Conservation (phyloP, 192 early-diverging fungal genomes). For the Geranomyces variabilis region DNA sequence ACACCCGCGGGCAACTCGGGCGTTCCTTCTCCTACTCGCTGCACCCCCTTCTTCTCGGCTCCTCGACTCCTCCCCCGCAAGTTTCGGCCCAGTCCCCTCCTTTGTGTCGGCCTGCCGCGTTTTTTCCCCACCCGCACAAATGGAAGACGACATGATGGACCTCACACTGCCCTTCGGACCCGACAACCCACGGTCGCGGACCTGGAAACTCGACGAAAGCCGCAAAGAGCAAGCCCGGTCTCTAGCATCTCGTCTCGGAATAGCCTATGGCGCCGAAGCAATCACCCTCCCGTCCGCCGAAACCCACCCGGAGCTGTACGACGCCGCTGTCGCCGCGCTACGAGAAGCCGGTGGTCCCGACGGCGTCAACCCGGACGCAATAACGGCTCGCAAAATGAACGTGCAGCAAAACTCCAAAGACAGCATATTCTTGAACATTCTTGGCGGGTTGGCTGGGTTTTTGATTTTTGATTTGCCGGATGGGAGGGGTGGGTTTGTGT, state of each 20-base stretch:
- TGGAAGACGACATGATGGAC: slow-evolving; percentile 29
- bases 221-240: slow-evolving; percentile 21
- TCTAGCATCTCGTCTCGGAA: slow-evolving; percentile 27
- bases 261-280: slow-evolving; percentile 11
- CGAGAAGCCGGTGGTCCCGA: slow-evolving; percentile 18
- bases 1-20: too few relatives aligned
- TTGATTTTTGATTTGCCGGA: slow-evolving; percentile 34
- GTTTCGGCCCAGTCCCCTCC: too few relatives aligned
- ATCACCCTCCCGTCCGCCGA: slow-evolving; percentile 13
- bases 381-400: slow-evolving; percentile 26
- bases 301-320: slow-evolving; percentile 26
- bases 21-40: too few relatives aligned
- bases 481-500: slow-evolving; percentile 29
- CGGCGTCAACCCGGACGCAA: slow-evolving; percentile 30
- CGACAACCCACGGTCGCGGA: slow-evolving; percentile 8
- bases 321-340: slow-evolving; percentile 8
- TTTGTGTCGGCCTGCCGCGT: too few relatives aligned
- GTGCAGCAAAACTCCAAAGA: slow-evolving; percentile 2
- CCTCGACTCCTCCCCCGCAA: too few relatives aligned
- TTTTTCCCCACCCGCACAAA: too few relatives aligned
- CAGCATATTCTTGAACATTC: slow-evolving; percentile 24
- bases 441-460: slow-evolving; percentile 24
- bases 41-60: too few relatives aligned
- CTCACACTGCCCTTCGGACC: slow-evolving; percentile 33
- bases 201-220: slow-evolving; percentile 28